Evolutionary conservation across 495 filamentous ascomycete genomes (phyloP), one percentile per base, ranked within the genome.

Genomic region (Elasticomyces elasticus): DNA sequence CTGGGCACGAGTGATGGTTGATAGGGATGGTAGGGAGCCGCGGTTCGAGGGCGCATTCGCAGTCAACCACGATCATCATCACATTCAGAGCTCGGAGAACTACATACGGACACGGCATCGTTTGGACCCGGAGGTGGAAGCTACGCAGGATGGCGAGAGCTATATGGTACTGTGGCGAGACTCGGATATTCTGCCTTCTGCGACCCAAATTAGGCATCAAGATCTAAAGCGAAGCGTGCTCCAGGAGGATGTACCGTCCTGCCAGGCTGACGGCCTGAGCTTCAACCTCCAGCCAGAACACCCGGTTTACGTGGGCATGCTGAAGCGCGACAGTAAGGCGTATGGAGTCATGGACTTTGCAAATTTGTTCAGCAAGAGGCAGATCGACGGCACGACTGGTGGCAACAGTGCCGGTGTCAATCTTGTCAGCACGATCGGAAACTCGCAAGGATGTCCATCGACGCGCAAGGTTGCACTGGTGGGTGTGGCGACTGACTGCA

Each of bases 101-200:
- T 98, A 92, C 62, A 74, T 79, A 62, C 75, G 79, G 60, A 94
- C 87, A 49, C 79, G 79, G 61, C 81, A 86, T 55, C 67, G 67
- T 0, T 71, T 82, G n/a, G 92, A 98, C 66, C 85, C 86, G n/a
- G 69, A 74, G 23, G 66, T 87, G 13, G 77, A 81, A 44, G 25
- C 44, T 31, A 17, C 48, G 12, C 62, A 68, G 27, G 71, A 65
- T 17, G 77, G 72, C 1, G 77, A 81, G 19, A 89, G 95, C 45
- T 88, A 80, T 62, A 95, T 98, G 92, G 70, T 95, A 20, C 77
- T 95, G 5, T 97, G 84, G 70, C 79, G 90, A 31, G 90, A 98
- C 66, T 92, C 88, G 28, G 94, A 98, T 66, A 81, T 92, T 66
- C 69, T 72, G 25, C 66, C 40, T 30, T 28, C 41, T 26, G 57